Evolutionary conservation across 441 rosid species (phyloP).

Genomic region (Codiaeum variegatum): DNA sequence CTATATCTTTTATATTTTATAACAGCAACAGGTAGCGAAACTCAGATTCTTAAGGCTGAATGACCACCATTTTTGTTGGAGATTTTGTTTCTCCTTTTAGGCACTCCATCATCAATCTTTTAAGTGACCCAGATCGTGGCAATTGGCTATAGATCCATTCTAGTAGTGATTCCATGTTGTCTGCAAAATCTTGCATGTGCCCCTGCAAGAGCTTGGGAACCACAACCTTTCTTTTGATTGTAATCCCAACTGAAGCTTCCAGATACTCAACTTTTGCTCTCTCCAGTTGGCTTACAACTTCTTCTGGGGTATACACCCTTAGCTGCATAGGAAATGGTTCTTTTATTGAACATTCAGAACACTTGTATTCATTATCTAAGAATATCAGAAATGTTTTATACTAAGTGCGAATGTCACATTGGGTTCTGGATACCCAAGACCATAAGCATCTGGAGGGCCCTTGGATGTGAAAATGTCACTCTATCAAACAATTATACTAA

Average conservation of each 20-base stretch:
- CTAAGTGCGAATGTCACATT: slow-evolving; percentile 86
- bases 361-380: neutral
- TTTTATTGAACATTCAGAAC: slow-evolving; percentile 2
- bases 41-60: slow-evolving; percentile 72
- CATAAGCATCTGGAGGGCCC: slow-evolving; percentile 64
- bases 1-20: slow-evolving; percentile 16
- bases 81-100: slow-evolving; percentile 51
- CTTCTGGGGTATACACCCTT: slow-evolving; percentile 67
- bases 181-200: slow-evolving; percentile 93
- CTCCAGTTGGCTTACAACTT: slow-evolving; percentile 62
- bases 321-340: slow-evolving; percentile 41
- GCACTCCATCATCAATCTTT: slow-evolving; percentile 69
- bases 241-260: slow-evolving; percentile 75
- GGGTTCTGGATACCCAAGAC: slow-evolving; percentile 83
- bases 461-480: slow-evolving; percentile 21
- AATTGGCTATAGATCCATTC: slow-evolving; percentile 90
- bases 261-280: slow-evolving; percentile 70
- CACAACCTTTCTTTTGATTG: slow-evolving; percentile 72
- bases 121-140: slow-evolving; percentile 58
- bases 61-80: slow-evolving; percentile 48
- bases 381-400: slow-evolving; percentile 8
- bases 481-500: slow-evolving; percentile 7
- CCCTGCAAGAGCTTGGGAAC: slow-evolving; percentile 81
- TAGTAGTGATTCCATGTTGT: slow-evolving; percentile 65
- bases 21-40: slow-evolving; percentile 70